Conservation (phyloP, 2,329 filamentous ascomycete species). For the Ascochyta lentis region DNA sequence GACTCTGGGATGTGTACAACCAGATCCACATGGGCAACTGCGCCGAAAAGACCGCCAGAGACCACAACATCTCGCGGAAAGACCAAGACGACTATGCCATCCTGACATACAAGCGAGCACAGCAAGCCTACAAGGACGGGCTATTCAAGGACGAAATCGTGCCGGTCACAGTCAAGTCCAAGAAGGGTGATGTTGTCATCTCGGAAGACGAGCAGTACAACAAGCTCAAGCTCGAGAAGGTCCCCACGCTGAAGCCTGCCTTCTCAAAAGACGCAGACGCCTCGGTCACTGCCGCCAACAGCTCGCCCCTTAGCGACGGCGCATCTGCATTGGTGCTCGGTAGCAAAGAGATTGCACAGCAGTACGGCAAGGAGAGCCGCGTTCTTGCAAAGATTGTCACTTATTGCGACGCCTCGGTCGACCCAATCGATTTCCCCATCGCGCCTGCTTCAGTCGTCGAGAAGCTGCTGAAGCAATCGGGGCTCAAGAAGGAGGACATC, state of each 20-base stretch:
- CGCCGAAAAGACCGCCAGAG: conserved; percentile 92
- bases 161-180: conserved; percentile 82
- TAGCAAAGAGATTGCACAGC: conserved; percentile 77
- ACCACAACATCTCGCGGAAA: conserved; percentile 78
- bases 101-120: conserved; percentile 84
- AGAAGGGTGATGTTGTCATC: conserved; percentile 79
- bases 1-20: conserved; percentile 94
- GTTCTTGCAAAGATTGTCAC: conserved; percentile 87
- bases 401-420: conserved; percentile 84
- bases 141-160: conserved; percentile 90
- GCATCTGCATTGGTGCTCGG: conserved; percentile 87
- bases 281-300: conserved; percentile 93
- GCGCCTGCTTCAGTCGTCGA: conserved; percentile 93
- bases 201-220: conserved; percentile 88
- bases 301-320: conserved; percentile 93
- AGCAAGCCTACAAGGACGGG: conserved; percentile 83
- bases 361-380: conserved; percentile 78
- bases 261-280: conserved; percentile 89
- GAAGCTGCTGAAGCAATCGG: conserved; percentile 84
- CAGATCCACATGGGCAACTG: conserved; percentile 98
- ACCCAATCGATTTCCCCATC: conserved; percentile 91
- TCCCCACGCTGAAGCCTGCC: conserved; percentile 85
- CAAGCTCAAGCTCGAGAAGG: conserved; percentile 84
- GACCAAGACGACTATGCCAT: conserved; percentile 93
- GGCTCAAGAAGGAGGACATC: conserved; percentile 89